phyloP scores from a whole-genome alignment of 441 rosid species.

The Arabidopsis hybrid region DNA sequence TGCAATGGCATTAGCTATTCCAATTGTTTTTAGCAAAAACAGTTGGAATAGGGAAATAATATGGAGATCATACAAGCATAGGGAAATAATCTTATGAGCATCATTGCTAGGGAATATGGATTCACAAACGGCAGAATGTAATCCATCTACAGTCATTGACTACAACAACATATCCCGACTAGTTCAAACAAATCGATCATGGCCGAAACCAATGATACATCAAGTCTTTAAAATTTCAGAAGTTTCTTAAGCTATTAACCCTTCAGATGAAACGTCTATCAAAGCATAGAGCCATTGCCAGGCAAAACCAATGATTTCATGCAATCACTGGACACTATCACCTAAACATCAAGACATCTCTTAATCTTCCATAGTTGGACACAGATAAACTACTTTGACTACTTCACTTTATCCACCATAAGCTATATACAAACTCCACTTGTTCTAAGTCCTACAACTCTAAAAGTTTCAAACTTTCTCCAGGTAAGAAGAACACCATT shows the following conservation, averaged over 20 bases:
- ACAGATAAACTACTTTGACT: background rate
- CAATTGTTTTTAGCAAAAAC: too few species aligned
- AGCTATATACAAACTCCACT: conserved; percentile 12
- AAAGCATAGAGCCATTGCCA: conserved; percentile 2
- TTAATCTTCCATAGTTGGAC: background rate
- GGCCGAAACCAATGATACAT: background rate
- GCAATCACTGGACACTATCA: background rate
- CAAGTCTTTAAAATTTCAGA: background rate
- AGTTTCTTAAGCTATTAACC: conserved; percentile 12
- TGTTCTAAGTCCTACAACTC: background rate
- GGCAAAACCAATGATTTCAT: background rate
- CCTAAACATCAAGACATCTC: background rate
- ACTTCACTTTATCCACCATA: background rate
- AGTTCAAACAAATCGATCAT: conserved; percentile 5
- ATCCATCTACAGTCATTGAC: background rate
- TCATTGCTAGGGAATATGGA: background rate
- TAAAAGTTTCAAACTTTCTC: background rate
- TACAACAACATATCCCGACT: background rate
- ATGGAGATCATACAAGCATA: background rate
- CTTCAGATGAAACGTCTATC: background rate
- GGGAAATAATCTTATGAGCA: background rate
- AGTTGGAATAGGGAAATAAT: too few species aligned
- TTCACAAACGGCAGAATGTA: background rate
- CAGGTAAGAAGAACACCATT: background rate
- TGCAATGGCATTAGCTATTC: background rate